Evolutionary conservation across 352 stramenopile genomes (phyloP), one percentile per base, ranked within the genome.

Genomic region (Globisporangium yorkense): DNA sequence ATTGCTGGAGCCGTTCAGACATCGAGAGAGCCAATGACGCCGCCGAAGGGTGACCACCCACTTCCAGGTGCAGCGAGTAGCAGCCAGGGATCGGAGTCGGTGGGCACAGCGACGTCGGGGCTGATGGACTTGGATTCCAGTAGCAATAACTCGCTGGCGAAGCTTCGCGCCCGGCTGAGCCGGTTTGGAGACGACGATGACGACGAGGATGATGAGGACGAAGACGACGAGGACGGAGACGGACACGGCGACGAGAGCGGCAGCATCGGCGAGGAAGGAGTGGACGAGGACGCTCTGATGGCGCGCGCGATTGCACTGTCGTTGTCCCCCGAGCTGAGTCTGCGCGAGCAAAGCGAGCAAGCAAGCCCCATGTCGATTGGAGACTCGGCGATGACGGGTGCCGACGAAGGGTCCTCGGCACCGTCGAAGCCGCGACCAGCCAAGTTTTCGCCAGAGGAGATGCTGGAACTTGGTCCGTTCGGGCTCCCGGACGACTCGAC

Each of bases 201-300:
- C 3, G 66, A 86, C 31, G 79, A 88, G 52, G 70, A 72, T 21
- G 78, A 89, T 51, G 55, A 77, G 6, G 75, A 88, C 15, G 80
- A 88, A 16, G 70, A 84, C 5, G 77, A 88, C 0, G 71, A 84
- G 9, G 70, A 84, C 8, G 77, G 87, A 0, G 70, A 84, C 41
- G 65, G 78, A 47, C 63, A 77, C 27, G 69, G 67, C 44, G 69
- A 84, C 59, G 77, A 73, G 39, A 70, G 67, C 20, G 70, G 70
- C 7, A 84, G 68, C 40, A 67, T 74, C 48, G 71, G 72, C 18
- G 76, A 76, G 56, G 82, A 90, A 76, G 82, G 78, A 5, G 80
- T 92, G 27, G 85, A 96, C 62, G 86, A 96, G 75, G 86, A 96
- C 54, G 86, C 80, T 13, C 61, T 96, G n/a, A 96, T 96, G 86